Evolutionary conservation across 163 green algal species (phyloP), one percentile per base, ranked within the genome.

Genomic region (Chloromonas sp.): DNA sequence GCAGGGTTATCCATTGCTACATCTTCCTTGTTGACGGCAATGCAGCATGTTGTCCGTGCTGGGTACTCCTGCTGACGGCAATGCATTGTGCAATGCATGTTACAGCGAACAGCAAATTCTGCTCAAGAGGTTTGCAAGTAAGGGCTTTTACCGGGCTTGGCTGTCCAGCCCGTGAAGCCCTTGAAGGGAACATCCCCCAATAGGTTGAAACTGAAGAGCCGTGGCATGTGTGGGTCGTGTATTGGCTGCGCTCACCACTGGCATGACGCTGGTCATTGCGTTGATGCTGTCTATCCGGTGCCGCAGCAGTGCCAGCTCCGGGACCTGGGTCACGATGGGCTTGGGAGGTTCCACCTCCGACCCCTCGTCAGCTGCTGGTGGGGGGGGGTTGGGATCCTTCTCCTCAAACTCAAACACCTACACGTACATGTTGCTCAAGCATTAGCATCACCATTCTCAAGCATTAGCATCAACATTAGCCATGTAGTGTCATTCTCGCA

Each of bases 291-390:
- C 91, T 58, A 96, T 88, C 59, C 94, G 91, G 79, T 66, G 79
- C 0, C 91, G 85, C 83, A 97, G 88, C 60, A 94, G 86, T 71
- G 94, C 91, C 81, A 95, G 87, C 90, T 97, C 94, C 8, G 91
- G 92, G 11, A 90, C 70, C 59, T 81, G 81, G 58, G 89, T 84
- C 1, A 89, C 79, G 13, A 90, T 76, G 81, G 84, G 81, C 81
- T 87, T 82, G 57, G 78, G 60, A 70, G 83, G 80, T 81, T 90
- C 88, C 3, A 78, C 88, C 0, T 80, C 87, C 60, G 90, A 85
- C 62, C 81, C 87, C 3, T 61, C 83, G 79, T 91, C 85, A 11
- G 81, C 77, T 60, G 82, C 13, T 2, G 86, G 79, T 62, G 81
- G 70, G 0, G 86, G 84, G 8, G 85, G 84, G 82, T 90, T 87